A percentile compares a stretch with the other conserved stretches of the same genome.
phyloP scores from a whole-genome alignment of 2,329 filamentous ascomycete genomes.

The Pseudogymnoascus sp. region DNA sequence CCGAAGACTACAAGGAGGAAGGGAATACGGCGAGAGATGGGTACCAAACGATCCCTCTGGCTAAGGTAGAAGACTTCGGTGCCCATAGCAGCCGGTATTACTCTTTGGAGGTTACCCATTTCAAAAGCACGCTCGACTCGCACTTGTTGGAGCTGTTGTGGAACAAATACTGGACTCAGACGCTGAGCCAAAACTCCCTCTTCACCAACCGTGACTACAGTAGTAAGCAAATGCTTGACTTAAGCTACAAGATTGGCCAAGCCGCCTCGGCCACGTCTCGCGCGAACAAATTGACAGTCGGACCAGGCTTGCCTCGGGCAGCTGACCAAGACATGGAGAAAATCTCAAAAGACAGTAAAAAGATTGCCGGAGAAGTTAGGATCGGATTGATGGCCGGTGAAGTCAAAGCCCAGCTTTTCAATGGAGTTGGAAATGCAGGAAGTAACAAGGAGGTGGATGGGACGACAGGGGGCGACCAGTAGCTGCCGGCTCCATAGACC shows the following conservation, averaged over 20 bases:
- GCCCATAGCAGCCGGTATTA: slow-evolving; percentile 90
- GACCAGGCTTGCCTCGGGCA: slow-evolving; percentile 14
- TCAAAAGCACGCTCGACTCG: slow-evolving; percentile 84
- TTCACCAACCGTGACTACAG: slow-evolving; percentile 89
- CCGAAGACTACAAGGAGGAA: slow-evolving; percentile 58
- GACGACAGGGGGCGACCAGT: neutral
- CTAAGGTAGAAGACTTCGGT: slow-evolving; percentile 92
- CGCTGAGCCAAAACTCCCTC: slow-evolving; percentile 80
- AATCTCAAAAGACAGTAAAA: slow-evolving; percentile 46
- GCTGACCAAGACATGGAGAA: slow-evolving; percentile 43
- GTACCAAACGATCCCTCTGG: slow-evolving; percentile 74
- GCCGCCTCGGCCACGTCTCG: slow-evolving; percentile 38
- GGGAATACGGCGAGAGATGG: slow-evolving; percentile 42
- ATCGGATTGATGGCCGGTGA: slow-evolving; percentile 34
- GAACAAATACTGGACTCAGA: slow-evolving; percentile 99
- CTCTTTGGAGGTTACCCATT: slow-evolving; percentile 81
- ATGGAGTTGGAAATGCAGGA: slow-evolving; percentile 17
- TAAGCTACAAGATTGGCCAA: slow-evolving; percentile 72
- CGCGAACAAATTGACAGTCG: slow-evolving; percentile 24
- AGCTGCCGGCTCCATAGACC: neutral
- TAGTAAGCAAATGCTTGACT: slow-evolving; percentile 83
- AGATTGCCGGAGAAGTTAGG: slow-evolving; percentile 46
- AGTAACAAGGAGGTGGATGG: neutral
- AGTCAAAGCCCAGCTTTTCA: slow-evolving; percentile 43
- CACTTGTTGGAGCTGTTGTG: slow-evolving; percentile 82